Conservation (phyloP, 306 rosid species). For the Lagenaria siceraria region DNA sequence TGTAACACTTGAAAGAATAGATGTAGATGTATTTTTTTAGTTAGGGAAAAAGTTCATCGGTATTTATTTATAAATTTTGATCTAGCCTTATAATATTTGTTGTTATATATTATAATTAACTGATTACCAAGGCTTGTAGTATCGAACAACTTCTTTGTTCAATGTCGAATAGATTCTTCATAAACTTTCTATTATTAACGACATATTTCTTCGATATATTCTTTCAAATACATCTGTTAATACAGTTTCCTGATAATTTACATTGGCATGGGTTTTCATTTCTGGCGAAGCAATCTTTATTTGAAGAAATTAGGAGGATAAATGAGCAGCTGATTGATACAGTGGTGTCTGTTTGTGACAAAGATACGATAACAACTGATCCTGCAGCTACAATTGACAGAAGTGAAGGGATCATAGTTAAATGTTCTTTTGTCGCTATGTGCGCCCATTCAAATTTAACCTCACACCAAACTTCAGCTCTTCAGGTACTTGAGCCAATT, state of each 20-base stretch:
- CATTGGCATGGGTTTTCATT: not conserved
- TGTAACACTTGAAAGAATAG: too few relatives aligned
- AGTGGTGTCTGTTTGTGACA: constrained; percentile 50
- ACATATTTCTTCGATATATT: not conserved
- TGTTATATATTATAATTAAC: too few relatives aligned
- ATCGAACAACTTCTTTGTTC: not conserved
- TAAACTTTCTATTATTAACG: not conserved
- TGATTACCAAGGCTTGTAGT: not conserved
- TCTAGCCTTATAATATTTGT: too few relatives aligned
- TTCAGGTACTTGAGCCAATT: constrained; percentile 35
- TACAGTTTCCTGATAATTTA: not conserved
- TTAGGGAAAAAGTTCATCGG: too few relatives aligned
- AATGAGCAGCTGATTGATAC: constrained; percentile 74
- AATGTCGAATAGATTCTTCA: not conserved
- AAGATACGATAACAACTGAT: constrained; percentile 47
- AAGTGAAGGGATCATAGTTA: constrained; percentile 63
- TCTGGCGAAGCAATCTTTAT: constrained; percentile 62
- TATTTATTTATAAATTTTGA: too few relatives aligned
- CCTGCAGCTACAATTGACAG: constrained; percentile 42
- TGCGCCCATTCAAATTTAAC: constrained; percentile 62
- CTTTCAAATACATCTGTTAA: not conserved
- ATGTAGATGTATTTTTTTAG: too few relatives aligned
- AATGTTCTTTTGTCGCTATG: constrained; percentile 67
- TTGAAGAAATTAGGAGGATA: constrained; percentile 69
- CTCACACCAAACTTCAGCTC: constrained; percentile 49